A percentile compares a stretch with the other conserved stretches of the same genome.
Conservation (phyloP, 495 filamentous ascomycete genomes). For the Lasiosphaeria hispida region DNA sequence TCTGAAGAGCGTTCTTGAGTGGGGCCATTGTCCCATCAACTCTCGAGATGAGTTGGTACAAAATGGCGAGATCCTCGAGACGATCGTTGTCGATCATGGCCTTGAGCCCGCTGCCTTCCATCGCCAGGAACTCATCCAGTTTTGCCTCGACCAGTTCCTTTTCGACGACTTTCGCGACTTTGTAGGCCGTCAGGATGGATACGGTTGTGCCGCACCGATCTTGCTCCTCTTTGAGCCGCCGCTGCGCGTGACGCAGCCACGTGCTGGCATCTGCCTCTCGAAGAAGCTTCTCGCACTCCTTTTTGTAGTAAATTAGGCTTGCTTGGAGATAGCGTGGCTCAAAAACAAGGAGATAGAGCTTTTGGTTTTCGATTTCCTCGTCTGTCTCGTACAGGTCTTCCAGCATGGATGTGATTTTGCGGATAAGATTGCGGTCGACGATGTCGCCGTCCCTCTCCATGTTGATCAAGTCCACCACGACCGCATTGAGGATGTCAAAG, state of each 20-base stretch:
- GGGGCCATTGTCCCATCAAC: conserved; percentile 74
- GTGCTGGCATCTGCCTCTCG: conserved; percentile 74
- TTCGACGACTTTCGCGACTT: conserved; percentile 77
- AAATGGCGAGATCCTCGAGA: conserved; percentile 66
- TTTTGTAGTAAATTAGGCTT: conserved; percentile 70
- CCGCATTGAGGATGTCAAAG: conserved; percentile 69
- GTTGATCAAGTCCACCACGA: conserved; percentile 85
- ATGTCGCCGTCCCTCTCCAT: conserved; percentile 90
- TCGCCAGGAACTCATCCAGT: conserved; percentile 74
- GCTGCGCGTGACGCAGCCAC: conserved; percentile 76
- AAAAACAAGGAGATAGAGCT: conserved; percentile 81
- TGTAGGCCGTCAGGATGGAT: conserved; percentile 63
- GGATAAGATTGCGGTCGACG: conserved; percentile 78
- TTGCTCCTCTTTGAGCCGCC: conserved; percentile 74
- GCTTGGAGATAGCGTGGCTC: conserved; percentile 71
- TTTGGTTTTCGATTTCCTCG: conserved; percentile 67
- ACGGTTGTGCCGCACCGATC: conserved; percentile 79
- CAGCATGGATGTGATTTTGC: conserved; percentile 84
- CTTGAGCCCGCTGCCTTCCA: conserved; percentile 79
- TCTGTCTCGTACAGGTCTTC: conserved; percentile 83
- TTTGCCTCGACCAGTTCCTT: conserved; percentile 72
- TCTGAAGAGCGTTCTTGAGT: conserved; percentile 66
- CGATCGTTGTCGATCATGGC: conserved; percentile 92
- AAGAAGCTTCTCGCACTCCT: conserved; percentile 70
- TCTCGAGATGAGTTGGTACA: conserved; percentile 73